Conservation (phyloP, 2,329 filamentous ascomycete genomes). For the Colletotrichum destructivum region DNA sequence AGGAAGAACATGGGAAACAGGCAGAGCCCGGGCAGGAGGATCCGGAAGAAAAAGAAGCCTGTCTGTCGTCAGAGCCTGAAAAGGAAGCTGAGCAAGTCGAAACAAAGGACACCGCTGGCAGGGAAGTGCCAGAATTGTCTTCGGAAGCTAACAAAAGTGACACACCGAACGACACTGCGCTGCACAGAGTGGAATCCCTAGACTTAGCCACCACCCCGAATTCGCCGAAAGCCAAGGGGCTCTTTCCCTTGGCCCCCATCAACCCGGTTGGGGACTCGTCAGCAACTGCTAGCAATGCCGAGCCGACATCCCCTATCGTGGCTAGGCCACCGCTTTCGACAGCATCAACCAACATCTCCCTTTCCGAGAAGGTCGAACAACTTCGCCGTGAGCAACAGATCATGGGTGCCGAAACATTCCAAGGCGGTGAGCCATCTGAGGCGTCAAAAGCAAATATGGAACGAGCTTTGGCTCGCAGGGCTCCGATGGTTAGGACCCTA, state of each 20-base stretch:
- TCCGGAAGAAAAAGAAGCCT: slow-evolving; percentile 8
- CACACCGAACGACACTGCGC: slow-evolving; percentile 52
- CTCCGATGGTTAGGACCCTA: slow-evolving; percentile 67
- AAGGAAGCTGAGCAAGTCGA: slow-evolving; percentile 8
- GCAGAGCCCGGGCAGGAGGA: slow-evolving; percentile 2
- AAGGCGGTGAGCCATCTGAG: slow-evolving; percentile 43
- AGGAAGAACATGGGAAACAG: slow-evolving; percentile 28
- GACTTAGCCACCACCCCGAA: slow-evolving; percentile 63
- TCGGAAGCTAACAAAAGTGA: slow-evolving; percentile 52
- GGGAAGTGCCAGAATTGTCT: slow-evolving; percentile 43
- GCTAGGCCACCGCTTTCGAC: slow-evolving; percentile 27
- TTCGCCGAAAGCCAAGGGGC: slow-evolving; percentile 49
- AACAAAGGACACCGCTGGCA: background rate
- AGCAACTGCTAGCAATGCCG: background rate
- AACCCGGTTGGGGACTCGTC: slow-evolving; percentile 26
- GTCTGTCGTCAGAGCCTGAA: slow-evolving; percentile 9
- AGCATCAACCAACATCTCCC: slow-evolving; percentile 44
- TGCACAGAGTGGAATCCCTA: slow-evolving; percentile 65
- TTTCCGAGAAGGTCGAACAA: slow-evolving; percentile 66
- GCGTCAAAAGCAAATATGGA: slow-evolving; percentile 50
- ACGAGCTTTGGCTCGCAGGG: slow-evolving; percentile 60
- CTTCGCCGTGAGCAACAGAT: slow-evolving; percentile 66
- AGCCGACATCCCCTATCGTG: slow-evolving; percentile 14
- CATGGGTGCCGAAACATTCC: slow-evolving; percentile 50
- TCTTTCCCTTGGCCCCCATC: slow-evolving; percentile 25